phyloP scores from a whole-genome alignment of 1,284 basidiomycete genomes.

The Violaceomyces palustris region DNA sequence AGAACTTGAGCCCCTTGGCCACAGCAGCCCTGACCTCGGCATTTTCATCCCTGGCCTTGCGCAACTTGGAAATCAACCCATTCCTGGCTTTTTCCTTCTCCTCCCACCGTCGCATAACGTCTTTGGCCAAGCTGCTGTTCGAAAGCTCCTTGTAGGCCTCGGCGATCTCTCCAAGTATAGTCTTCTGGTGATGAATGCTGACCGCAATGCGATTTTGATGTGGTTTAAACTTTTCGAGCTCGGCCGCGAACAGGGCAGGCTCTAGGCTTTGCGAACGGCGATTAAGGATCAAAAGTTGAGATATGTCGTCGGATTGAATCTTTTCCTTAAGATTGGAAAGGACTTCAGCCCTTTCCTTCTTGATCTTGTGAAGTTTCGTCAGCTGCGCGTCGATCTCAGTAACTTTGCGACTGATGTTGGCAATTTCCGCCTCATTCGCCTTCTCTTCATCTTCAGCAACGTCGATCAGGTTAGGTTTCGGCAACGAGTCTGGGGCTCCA shows the following conservation, averaged over 20 bases:
- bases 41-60: slow-evolving; percentile 71
- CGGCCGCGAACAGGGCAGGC: slow-evolving; percentile 79
- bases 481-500: too few relatives aligned
- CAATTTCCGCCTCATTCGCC: slow-evolving; percentile 12
- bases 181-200: slow-evolving; percentile 71
- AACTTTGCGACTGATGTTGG: slow-evolving; percentile 19
- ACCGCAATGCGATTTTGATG: slow-evolving; percentile 76
- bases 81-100: slow-evolving; percentile 70
- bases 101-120: slow-evolving; percentile 68
- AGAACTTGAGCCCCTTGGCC: slow-evolving; percentile 81
- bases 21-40: slow-evolving; percentile 80
- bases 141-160: slow-evolving; percentile 20
- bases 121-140: slow-evolving; percentile 48
- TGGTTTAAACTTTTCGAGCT: slow-evolving; percentile 90
- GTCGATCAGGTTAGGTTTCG: slow-evolving; percentile 25
- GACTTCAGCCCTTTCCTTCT: slow-evolving; percentile 70
- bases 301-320: slow-evolving; percentile 95
- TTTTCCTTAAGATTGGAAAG: slow-evolving; percentile 91
- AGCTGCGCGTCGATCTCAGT: slow-evolving; percentile 35
- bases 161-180: slow-evolving; percentile 57
- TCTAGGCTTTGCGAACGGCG: slow-evolving; percentile 78
- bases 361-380: slow-evolving; percentile 38
- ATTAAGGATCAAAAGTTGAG: slow-evolving; percentile 85
- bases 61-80: slow-evolving; percentile 68
- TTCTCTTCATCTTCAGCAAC: slow-evolving; percentile 31